A percentile compares a stretch with the other conserved stretches of the same genome.
These are phyloP conservation scores for Truncatella angustata DNA, from an alignment of 2,329 filamentous ascomycete species.

Conservation along the genomic window DNA sequence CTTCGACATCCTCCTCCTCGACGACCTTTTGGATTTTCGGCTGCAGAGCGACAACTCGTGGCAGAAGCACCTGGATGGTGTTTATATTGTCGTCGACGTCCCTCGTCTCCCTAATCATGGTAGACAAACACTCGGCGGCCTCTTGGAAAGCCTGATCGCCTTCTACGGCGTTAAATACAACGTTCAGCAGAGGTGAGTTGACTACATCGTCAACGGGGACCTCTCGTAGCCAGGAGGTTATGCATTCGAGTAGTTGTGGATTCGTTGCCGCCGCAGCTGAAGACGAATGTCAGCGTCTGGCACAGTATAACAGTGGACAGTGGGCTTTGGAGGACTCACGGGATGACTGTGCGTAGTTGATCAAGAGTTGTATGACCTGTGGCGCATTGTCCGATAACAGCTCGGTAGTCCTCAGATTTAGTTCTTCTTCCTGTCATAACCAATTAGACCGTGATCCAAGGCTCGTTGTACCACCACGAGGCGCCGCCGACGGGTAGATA, in stretches of 20 bases:
- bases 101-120: slow-evolving; percentile 85
- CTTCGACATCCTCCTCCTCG: slow-evolving; percentile 79
- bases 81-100: slow-evolving; percentile 89
- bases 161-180: slow-evolving; percentile 75
- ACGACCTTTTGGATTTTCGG: slow-evolving; percentile 74
- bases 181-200: slow-evolving; percentile 77
- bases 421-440: slow-evolving; percentile 85
- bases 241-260: slow-evolving; percentile 88
- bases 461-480: slow-evolving; percentile 28
- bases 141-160: slow-evolving; percentile 78
- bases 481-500: slow-evolving; percentile 23
- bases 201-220: slow-evolving; percentile 82
- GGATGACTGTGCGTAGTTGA: slow-evolving; percentile 89
- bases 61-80: slow-evolving; percentile 79
- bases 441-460: slow-evolving; percentile 43
- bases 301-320: background rate
- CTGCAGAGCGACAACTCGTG: slow-evolving; percentile 71
- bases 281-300: slow-evolving; percentile 12
- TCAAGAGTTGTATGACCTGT: slow-evolving; percentile 82
- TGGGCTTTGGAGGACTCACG: slow-evolving; percentile 50
- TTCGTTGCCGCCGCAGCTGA: slow-evolving; percentile 76
- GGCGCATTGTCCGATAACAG: slow-evolving; percentile 87
- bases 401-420: slow-evolving; percentile 80
- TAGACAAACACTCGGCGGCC: slow-evolving; percentile 88
- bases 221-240: slow-evolving; percentile 94